A percentile compares a stretch with the other conserved stretches of the same genome.
Conservation (phyloP, 371 early-diverging fungal genomes). For the Mucor mucedo region DNA sequence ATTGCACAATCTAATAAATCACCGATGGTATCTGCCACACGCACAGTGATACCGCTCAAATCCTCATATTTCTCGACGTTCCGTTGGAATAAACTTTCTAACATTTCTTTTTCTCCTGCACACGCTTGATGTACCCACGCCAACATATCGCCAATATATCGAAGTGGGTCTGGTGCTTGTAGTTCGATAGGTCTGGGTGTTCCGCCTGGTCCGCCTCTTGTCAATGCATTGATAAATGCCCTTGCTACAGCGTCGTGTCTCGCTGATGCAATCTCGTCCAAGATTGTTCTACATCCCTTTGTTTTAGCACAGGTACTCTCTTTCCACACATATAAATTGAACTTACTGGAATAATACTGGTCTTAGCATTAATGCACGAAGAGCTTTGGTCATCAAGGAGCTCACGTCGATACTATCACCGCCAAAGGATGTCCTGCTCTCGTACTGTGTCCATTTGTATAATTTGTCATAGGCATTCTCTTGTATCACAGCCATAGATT, state of each 20-base stretch:
- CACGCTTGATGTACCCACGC: constrained; percentile 95
- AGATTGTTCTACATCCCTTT: constrained; percentile 48
- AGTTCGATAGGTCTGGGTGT: constrained; percentile 90
- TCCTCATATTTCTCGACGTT: constrained; percentile 19
- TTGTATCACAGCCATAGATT: constrained; percentile 70
- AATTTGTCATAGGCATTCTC: constrained; percentile 79
- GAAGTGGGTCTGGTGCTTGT: constrained; percentile 88
- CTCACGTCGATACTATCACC: constrained; percentile 79
- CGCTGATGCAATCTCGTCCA: constrained; percentile 76
- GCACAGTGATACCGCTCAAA: constrained; percentile 16
- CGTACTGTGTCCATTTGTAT: constrained; percentile 79
- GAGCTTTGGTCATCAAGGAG: constrained; percentile 67
- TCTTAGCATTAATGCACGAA: constrained; percentile 71
- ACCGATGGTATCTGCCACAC: constrained; percentile 36
- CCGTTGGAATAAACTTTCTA: constrained; percentile 72
- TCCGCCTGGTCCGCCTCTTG: constrained; percentile 85
- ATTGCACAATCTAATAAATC: constrained; percentile 71
- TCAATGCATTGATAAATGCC: constrained; percentile 81
- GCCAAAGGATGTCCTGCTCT: constrained; percentile 69
- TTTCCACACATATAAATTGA: not conserved
- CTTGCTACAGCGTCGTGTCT: constrained; percentile 74
- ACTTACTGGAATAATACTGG: constrained; percentile 79
- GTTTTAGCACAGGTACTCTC: not conserved
- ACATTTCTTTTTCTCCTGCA: constrained; percentile 86
- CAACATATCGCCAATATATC: constrained; percentile 94